A percentile compares a stretch with the other conserved stretches of the same genome.
Conservation (phyloP, 768 basidiomycete genomes). For the Coprinopsis marcescibilis region DNA sequence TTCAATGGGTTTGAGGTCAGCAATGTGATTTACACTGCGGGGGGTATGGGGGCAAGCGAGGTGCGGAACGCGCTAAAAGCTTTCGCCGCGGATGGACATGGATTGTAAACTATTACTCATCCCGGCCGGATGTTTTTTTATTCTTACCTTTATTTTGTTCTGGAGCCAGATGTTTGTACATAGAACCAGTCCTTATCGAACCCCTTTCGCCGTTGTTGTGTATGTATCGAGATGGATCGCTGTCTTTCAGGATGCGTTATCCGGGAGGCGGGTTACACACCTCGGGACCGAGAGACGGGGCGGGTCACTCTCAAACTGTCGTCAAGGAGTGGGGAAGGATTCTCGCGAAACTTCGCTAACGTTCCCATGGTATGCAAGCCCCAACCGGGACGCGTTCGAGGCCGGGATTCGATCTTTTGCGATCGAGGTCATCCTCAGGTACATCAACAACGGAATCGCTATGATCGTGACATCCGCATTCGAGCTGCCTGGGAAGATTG, state of each 20-base stretch:
- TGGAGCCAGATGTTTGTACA: too few species aligned
- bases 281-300: too few species aligned
- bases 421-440: constrained; percentile 19
- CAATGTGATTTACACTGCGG: constrained; percentile 74
- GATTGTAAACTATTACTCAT: not conserved
- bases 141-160: not conserved
- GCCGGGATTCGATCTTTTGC: constrained; percentile 17
- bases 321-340: constrained; percentile 16
- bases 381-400: constrained; percentile 14
- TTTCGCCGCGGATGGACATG: constrained; percentile 33
- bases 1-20: constrained; percentile 90
- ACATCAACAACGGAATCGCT: constrained; percentile 16
- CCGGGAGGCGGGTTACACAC: too few species aligned
- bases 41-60: constrained; percentile 45
- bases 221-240: too few species aligned
- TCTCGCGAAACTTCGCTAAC: constrained; percentile 14
- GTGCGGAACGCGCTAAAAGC: constrained; percentile 45
- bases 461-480: constrained; percentile 16
- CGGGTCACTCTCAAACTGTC: constrained; percentile 13
- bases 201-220: too few species aligned
- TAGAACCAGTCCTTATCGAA: too few species aligned
- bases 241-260: too few species aligned
- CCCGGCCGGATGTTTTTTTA: not conserved
- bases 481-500: constrained; percentile 5
- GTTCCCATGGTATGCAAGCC: constrained; percentile 3